Percentiles rank a stretch among this genome's conserved stretches.
Conservation (phyloP, 148 eudicot species). For the Spergularia bocconei region DNA sequence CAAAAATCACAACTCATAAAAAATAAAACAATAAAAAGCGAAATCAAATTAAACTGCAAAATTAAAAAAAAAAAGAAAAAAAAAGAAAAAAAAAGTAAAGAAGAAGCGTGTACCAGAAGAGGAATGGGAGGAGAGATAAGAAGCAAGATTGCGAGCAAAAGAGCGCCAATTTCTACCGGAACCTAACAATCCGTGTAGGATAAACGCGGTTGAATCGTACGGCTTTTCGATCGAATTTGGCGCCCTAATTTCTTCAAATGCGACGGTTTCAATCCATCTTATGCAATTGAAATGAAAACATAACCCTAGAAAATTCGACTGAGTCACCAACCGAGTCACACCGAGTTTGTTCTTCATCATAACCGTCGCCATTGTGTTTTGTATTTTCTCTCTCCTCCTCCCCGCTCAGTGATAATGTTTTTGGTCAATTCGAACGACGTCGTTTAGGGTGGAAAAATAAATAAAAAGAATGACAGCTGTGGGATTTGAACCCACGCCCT, state of each 20-base stretch:
- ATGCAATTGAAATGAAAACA: slow-evolving; percentile 3
- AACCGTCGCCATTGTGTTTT: slow-evolving; percentile 38
- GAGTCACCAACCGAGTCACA: slow-evolving; percentile 27
- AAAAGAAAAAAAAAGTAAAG: no score
- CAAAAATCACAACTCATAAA: background rate
- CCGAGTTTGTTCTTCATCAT: slow-evolving; percentile 40
- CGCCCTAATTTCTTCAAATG: slow-evolving; percentile 69
- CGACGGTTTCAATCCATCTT: slow-evolving; percentile 62
- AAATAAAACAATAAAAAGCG: background rate
- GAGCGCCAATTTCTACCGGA: slow-evolving; percentile 94
- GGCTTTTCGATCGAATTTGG: slow-evolving; percentile 34
- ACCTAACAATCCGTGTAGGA: slow-evolving; percentile 86
- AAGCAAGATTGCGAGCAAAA: slow-evolving; percentile 63
- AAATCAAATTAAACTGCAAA: background rate
- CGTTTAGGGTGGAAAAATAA: background rate
- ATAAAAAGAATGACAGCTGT: slow-evolving; percentile 52
- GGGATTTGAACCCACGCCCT: slow-evolving; percentile 94
- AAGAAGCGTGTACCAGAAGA: slow-evolving; percentile 24
- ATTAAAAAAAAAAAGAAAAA: background rate
- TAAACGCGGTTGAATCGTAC: slow-evolving; percentile 51
- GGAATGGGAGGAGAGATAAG: slow-evolving; percentile 50
- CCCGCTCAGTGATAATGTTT: no score
- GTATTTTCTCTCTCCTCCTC: slow-evolving; percentile 9
- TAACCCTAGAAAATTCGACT: slow-evolving; percentile 18
- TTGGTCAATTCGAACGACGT: background rate